Evolutionary conservation across 140 eudicot genomes (phyloP), one percentile per base, ranked within the genome.

Genomic region (Artemisia princeps): DNA sequence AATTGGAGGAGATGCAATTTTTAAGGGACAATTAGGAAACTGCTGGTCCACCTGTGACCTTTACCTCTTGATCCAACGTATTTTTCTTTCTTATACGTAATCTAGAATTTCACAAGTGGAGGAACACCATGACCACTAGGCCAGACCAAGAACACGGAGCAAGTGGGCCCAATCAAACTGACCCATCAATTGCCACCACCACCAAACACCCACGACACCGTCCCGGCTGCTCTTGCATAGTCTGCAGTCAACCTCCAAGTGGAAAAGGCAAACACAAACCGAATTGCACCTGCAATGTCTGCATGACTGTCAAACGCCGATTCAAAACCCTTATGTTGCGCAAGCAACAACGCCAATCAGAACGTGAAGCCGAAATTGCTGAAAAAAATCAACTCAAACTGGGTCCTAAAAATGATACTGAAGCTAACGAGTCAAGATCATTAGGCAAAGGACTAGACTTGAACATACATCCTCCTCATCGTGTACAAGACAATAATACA

Each of bases 261-360:
- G 98, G 98, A 30, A 92, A 92, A 75, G 96, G 95, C 62, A 92
- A 92, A 65, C 98, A 92, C 84, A 87, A 83, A 60, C 91, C 98
- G 60, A 82, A 85, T 0, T 92, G 98, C 78, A 80, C 79, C 3
- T 92, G 98, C 83, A 87, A 81, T 3, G 95, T 88, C n/a, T 92
- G 98, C 82, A 82, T 85, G 98, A 88, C 98, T 3, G 98, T 92
- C 42, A 92, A 85, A 77, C 92, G 98, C 48, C 89, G 98, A 24
- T 92, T 92, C 73, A 88, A 88, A 72, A 88, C 98, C 64, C 62
- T 92, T 23, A 88, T 88, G 98, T 71, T 88, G 82, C 95, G 95
- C 46, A 88, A 88, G 61, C 86, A 92, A 83, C 86, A 85, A 69
- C 91, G 96, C 19, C 97, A 88, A 74, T 83, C 95, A 8, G 97